Conservation (phyloP, 2,329 filamentous ascomycete genomes). For the Bipolaris bicolor region DNA sequence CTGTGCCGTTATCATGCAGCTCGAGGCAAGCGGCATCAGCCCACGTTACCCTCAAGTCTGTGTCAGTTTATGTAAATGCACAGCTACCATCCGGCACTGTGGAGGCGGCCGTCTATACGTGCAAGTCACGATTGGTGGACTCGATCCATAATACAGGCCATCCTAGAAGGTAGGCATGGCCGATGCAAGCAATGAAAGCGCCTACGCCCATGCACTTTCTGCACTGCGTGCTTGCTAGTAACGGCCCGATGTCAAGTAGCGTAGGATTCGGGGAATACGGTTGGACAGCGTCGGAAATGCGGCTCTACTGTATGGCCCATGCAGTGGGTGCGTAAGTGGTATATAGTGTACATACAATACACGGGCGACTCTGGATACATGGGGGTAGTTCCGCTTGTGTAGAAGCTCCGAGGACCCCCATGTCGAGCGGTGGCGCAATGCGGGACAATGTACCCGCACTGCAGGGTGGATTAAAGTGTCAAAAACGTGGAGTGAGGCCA, state of each 20-base stretch:
- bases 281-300: conserved; percentile 3
- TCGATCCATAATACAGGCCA: not conserved
- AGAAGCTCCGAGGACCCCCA: not conserved
- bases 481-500: not conserved
- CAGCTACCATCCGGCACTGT: conserved; percentile 1
- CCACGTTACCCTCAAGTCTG: conserved; percentile 7
- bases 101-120: not conserved
- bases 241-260: conserved; percentile 7
- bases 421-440: not conserved
- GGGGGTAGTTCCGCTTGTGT: conserved; percentile 4
- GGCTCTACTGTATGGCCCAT: conserved; percentile 1
- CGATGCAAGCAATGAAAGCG: conserved; percentile 8
- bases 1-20: conserved; percentile 19
- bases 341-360: too few species aligned
- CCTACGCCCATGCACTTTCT: conserved; percentile 1
- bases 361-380: conserved; percentile 1
- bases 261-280: conserved; percentile 11
- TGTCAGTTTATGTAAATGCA: conserved; percentile 1
- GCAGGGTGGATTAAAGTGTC: not conserved
- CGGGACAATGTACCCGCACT: not conserved
- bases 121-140: not conserved
- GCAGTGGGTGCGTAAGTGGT: not conserved
- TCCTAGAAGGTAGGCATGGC: conserved; percentile 5
- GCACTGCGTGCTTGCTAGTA: conserved; percentile 1
- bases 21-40: conserved; percentile 5